phyloP scores from a whole-genome alignment of 306 rosid species.

The Erythrophleum fordii region DNA sequence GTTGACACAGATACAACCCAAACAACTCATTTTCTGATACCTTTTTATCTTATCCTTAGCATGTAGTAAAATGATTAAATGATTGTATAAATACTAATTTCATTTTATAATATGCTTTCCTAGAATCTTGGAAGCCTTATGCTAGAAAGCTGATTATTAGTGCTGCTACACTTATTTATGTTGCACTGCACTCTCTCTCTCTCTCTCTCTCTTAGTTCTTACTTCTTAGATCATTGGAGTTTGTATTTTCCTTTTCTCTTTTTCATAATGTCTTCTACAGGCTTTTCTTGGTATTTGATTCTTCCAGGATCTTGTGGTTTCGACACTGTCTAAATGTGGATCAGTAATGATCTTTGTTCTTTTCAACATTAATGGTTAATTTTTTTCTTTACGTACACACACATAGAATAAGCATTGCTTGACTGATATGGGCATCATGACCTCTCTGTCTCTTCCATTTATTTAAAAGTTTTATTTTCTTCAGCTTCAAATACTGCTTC shows the following conservation, averaged over 20 bases:
- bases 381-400: background rate
- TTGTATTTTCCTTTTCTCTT: background rate
- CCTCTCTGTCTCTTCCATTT: background rate
- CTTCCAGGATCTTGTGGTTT: background rate
- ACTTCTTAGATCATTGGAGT: background rate
- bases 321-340: background rate
- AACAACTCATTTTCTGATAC: background rate
- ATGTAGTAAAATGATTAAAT: background rate
- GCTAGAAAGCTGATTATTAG: conserved; percentile 5
- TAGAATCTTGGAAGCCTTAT: conserved; percentile 19
- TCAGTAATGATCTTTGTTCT: background rate
- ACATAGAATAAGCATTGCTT: background rate
- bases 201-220: background rate
- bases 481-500: background rate
- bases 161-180: background rate
- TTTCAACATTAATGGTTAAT: background rate
- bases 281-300: background rate
- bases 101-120: conserved; percentile 17
- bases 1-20: background rate
- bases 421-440: background rate
- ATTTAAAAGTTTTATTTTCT: background rate
- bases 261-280: background rate
- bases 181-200: background rate
- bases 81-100: background rate
- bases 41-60: background rate